These are phyloP conservation scores for Debaryomyces udenii DNA, from an alignment of 1,139 yeast species.

Conservation along the genomic window DNA sequence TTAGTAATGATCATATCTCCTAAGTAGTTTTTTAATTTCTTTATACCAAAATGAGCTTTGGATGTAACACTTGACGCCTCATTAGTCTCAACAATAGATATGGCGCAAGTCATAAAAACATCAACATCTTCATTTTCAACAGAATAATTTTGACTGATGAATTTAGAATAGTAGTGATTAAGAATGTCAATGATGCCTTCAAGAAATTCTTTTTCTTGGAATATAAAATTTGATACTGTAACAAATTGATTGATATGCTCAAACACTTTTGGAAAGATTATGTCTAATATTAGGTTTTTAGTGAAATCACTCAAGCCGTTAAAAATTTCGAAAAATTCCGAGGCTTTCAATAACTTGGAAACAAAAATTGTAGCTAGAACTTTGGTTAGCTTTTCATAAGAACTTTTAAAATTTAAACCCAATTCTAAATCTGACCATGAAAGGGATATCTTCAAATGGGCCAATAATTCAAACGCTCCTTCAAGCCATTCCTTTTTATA, in stretches of 20 bases:
- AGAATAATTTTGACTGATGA: slow-evolving; percentile 28
- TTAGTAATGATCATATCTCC: slow-evolving; percentile 30
- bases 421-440: slow-evolving; percentile 30
- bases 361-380: slow-evolving; percentile 37
- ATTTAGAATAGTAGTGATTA: slow-evolving; percentile 25
- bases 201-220: slow-evolving; percentile 37
- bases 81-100: slow-evolving; percentile 37
- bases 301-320: slow-evolving; percentile 28
- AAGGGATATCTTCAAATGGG: slow-evolving; percentile 33
- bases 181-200: slow-evolving; percentile 31
- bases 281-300: slow-evolving; percentile 34
- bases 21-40: slow-evolving; percentile 26
- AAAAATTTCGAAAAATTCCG: slow-evolving; percentile 26
- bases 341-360: slow-evolving; percentile 25
- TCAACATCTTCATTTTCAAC: slow-evolving; percentile 30
- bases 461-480: slow-evolving; percentile 43
- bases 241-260: slow-evolving; percentile 42
- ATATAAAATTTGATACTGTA: slow-evolving; percentile 36
- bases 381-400: slow-evolving; percentile 27
- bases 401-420: slow-evolving; percentile 21
- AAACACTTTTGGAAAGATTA: slow-evolving; percentile 41
- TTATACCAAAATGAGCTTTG: slow-evolving; percentile 15
- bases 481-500: slow-evolving; percentile 40
- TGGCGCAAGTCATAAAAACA: slow-evolving; percentile 30
- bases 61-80: slow-evolving; percentile 13